Base-by-base conservation (phyloP, 2,329 filamentous ascomycete genomes). In the Neofusicoccum parvum region DNA sequence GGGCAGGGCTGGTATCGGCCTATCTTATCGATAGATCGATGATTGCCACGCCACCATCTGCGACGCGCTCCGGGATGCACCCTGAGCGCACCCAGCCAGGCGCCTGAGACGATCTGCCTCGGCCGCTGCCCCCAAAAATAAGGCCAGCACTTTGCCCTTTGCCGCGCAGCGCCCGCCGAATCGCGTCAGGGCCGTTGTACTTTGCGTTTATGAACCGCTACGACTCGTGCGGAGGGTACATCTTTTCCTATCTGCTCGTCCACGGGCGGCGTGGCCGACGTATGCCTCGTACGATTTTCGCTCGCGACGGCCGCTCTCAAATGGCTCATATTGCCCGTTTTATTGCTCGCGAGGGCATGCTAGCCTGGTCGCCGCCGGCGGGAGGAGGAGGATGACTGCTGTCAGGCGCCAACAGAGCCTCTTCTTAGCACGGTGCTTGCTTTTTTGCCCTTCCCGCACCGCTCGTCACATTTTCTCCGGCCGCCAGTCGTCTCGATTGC, bases 31-130 rank as follows among this genome's bases (percentile, higher is more conserved):
- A 60, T 60, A 60, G 56, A 59, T 59, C 54, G 54, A 46, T 60
- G 43, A 48, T 48, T 60, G 27, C 43, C 56, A 48, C 56, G 56
- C 56, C 56, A 60, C 56, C 56, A 60, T 60, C 56, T 60, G 56
- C 27, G 43, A 60, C 43, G 27, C 15, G 7, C 41, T 14, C 54
- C 41, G 36, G 54, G 54, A 11, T 45, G 39, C 54, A 36, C 54
- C 54, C 54, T 59, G 54, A 23, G 3, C 15, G 14, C 27, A 11
- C 53, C 37, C 7, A 12, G 37, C 20, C 15, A 59, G 23, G 20
- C 32, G 56, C 43, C 20, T 60, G 56, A 60, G 48, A 60, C 56
- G 32, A 48, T 46, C 50, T 37, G 3, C 32, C 50, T 50, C 36
- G 53, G 37, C 37, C 20, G n/a, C 37, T 20, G 32, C 36, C 51